These are phyloP conservation scores for Rhododendron ovatum DNA, from an alignment of 148 eudicot genomes.

Conservation along the genomic window DNA sequence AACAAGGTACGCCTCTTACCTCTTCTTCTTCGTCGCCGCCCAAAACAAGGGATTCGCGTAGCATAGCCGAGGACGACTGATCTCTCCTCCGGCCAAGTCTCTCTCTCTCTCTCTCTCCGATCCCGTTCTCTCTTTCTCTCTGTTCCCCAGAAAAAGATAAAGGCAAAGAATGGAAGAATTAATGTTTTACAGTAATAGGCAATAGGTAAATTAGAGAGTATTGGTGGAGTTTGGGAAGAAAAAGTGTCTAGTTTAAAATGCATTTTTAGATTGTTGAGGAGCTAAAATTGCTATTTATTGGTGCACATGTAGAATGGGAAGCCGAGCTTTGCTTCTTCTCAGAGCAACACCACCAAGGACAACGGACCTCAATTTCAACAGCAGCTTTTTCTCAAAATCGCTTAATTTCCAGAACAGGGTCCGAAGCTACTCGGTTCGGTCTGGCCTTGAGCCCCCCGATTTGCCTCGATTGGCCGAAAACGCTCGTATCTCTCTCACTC, in stretches of 20 bases:
- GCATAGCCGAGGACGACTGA: too few relatives aligned
- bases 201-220: neutral
- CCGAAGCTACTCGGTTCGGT: conserved; percentile 20
- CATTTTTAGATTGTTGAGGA: neutral
- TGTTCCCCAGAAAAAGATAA: neutral
- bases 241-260: neutral
- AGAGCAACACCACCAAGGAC: conserved; percentile 8
- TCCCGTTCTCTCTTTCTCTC: too few relatives aligned
- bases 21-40: too few relatives aligned
- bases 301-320: conserved; percentile 14
- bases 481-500: conserved; percentile 83
- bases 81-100: too few relatives aligned
- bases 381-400: conserved; percentile 9
- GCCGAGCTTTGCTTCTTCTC: conserved; percentile 23
- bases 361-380: conserved; percentile 1
- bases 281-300: neutral
- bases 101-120: too few relatives aligned
- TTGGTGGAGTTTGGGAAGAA: neutral
- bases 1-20: too few relatives aligned
- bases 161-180: neutral
- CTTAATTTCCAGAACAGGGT: neutral
- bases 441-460: conserved; percentile 64
- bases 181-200: too few relatives aligned
- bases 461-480: conserved; percentile 68
- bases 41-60: too few relatives aligned